A percentile compares a stretch with the other conserved stretches of the same genome.
These are phyloP conservation scores for Protomyces lactucae-debilis DNA, from an alignment of 1,139 yeast species.

Conservation along the genomic window DNA sequence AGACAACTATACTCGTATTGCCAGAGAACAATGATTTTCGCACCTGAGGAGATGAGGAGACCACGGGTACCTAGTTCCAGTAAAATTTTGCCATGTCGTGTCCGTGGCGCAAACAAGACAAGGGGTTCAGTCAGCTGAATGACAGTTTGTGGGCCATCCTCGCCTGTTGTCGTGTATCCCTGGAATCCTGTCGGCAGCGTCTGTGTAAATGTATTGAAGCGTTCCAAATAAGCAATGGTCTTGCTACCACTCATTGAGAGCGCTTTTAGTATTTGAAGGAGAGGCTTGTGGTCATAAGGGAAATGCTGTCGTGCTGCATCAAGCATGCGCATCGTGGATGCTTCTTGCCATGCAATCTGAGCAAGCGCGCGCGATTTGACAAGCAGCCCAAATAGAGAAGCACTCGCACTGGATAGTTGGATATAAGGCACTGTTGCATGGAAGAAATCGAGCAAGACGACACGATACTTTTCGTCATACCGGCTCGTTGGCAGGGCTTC, in stretches of 20 bases:
- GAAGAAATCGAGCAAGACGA: conserved; percentile 8
- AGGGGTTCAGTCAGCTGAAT: conserved; percentile 10
- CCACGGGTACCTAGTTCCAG: conserved; percentile 7
- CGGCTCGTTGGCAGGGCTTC: not conserved
- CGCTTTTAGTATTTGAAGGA: conserved; percentile 3
- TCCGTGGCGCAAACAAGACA: conserved; percentile 4
- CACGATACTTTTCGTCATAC: not conserved
- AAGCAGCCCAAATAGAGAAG: not conserved
- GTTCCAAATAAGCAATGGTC: conserved; percentile 6
- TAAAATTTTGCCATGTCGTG: not conserved
- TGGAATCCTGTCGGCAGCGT: conserved; percentile 24
- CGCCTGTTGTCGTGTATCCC: conserved; percentile 2
- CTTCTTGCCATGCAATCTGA: conserved; percentile 4
- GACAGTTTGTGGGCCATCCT: conserved; percentile 8
- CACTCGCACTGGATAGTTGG: not conserved
- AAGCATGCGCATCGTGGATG: not conserved
- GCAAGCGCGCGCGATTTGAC: conserved; percentile 12
- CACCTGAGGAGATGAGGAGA: conserved; percentile 1
- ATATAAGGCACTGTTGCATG: conserved; percentile 4
- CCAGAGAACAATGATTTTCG: conserved; percentile 6
- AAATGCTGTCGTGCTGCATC: conserved; percentile 21
- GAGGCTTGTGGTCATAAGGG: conserved; percentile 10
- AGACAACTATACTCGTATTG: conserved; percentile 6
- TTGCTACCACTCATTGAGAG: conserved; percentile 1
- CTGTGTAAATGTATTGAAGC: conserved; percentile 24